Percentiles rank a stretch among this genome's conserved stretches.
Evolutionary conservation across 495 filamentous ascomycete genomes (phyloP).

Genomic region (Aspergillus cavernicola): DNA sequence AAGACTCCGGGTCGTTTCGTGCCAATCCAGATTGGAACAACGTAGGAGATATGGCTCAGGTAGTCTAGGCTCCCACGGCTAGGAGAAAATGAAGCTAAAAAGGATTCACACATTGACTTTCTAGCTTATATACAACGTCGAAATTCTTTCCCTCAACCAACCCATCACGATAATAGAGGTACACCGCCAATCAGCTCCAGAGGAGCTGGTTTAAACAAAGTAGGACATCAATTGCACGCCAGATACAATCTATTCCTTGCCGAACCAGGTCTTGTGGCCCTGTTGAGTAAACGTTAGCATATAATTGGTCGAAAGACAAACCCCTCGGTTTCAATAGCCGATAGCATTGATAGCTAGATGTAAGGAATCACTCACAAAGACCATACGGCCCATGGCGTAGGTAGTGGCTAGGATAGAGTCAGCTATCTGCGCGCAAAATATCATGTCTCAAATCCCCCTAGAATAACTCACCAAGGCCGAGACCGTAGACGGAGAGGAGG

Average conservation of each 20-base stretch:
- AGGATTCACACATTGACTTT: constrained; percentile 34
- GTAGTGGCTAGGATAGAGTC: constrained; percentile 43
- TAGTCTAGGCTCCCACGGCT: background rate
- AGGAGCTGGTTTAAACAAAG: constrained; percentile 9
- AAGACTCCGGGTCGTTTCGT: too few species aligned
- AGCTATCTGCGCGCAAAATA: constrained; percentile 10
- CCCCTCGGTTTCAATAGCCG: too few species aligned
- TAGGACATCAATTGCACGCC: background rate
- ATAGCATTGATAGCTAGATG: too few species aligned
- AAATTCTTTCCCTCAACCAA: constrained; percentile 32
- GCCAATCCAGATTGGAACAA: too few species aligned
- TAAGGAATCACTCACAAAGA: constrained; percentile 41
- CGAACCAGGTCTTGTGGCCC: constrained; percentile 89
- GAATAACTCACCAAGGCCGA: constrained; percentile 44
- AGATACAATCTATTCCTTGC: constrained; percentile 51
- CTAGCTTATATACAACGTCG: constrained; percentile 47
- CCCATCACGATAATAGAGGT: constrained; percentile 37
- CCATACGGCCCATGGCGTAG: constrained; percentile 54
- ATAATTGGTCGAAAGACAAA: too few species aligned
- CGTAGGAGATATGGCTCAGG: too few species aligned
- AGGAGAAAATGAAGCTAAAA: constrained; percentile 13
- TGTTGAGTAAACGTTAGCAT: constrained; percentile 32
- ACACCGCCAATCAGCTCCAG: constrained; percentile 34
- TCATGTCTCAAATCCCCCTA: constrained; percentile 27
- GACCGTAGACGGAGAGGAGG: constrained; percentile 64